Conservation (phyloP, 176 grass and related monocot species). For the Thinopyrum elongatum region DNA sequence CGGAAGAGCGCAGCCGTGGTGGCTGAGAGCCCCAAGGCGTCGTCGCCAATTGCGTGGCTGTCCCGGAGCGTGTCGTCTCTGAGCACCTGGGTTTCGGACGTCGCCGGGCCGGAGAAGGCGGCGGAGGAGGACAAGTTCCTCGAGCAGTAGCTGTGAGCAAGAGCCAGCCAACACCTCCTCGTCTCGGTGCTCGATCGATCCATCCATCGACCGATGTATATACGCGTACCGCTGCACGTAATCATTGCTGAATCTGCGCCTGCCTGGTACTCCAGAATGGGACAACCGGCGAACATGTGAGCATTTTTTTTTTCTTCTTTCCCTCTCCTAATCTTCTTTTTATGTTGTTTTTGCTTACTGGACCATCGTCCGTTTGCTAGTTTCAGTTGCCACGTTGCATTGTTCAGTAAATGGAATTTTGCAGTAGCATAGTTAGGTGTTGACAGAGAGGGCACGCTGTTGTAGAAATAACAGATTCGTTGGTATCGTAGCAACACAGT, state of each 20-base stretch:
- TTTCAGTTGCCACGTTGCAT: neutral
- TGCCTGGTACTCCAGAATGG: neutral
- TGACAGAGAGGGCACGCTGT: neutral
- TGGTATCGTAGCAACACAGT: neutral
- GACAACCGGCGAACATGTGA: neutral
- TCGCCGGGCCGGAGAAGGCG: constrained; percentile 28
- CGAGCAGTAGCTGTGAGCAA: constrained; percentile 43
- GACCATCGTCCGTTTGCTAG: neutral
- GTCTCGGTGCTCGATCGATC: neutral
- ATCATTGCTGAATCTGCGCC: neutral
- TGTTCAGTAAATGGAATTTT: neutral
- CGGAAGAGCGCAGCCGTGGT: constrained; percentile 6
- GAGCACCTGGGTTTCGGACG: constrained; percentile 48
- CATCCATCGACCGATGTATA: neutral
- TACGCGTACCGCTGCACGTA: neutral
- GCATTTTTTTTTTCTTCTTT: neutral
- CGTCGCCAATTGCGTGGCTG: constrained; percentile 52
- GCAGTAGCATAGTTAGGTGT: neutral
- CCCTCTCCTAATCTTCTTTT: neutral
- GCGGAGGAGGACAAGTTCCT: constrained; percentile 45
- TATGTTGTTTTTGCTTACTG: too few relatives aligned
- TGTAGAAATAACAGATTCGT: neutral
- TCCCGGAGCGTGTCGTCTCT: constrained; percentile 61
- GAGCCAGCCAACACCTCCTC: neutral
- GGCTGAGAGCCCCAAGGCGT: constrained; percentile 34